Evolutionary conservation across 495 filamentous ascomycete genomes (phyloP), one percentile per base, ranked within the genome.

Genomic region (Penicillium verhagenii): DNA sequence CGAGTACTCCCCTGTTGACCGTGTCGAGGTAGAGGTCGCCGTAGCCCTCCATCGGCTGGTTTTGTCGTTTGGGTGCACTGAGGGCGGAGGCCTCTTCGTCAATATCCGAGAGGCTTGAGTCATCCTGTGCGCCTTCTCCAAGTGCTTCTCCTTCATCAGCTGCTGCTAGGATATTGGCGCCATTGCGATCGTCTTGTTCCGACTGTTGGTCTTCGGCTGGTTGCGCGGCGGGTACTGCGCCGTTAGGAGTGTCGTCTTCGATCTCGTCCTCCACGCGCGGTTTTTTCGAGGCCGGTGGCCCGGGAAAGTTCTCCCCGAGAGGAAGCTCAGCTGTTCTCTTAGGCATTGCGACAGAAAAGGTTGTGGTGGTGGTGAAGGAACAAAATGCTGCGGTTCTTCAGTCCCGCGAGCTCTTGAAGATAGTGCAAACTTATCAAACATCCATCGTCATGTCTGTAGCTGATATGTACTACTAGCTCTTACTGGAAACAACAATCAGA

Each of bases 11-110:
- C 35, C 94, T 90, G 72, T 97, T 86, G 72, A 99, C 93, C 2
- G 93, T 97, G 72, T 99, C 95, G 48, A 99, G 88, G 69, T 99
- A 99, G 26, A 99, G 84, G 70, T 99, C 95, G 54, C 86, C 85
- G 72, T 96, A 97, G 50, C 95, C 94, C 72, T 88, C 90, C 33
- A 87, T 81, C 16, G 94, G 94, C 24, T 86, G 88, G 28, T 75
- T 73, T 70, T 96, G 91, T 50, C 90, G 75, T 66, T 77, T 71
- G 31, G 75, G 73, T 4, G 71, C 70, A 50, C 69, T 67, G 61
- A 74, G 70, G 24, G 69, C 74, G 23, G 74, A 71, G 29, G 54
- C 57, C 33, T 78, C 68, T 52, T 80, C 74, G 29, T 74, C 71
- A 16, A 61, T 60, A 46, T 70, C 72, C 10, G 65, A 67, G 16